Base-by-base conservation (phyloP, 345 rosid species). In the Jatropha curcas region DNA sequence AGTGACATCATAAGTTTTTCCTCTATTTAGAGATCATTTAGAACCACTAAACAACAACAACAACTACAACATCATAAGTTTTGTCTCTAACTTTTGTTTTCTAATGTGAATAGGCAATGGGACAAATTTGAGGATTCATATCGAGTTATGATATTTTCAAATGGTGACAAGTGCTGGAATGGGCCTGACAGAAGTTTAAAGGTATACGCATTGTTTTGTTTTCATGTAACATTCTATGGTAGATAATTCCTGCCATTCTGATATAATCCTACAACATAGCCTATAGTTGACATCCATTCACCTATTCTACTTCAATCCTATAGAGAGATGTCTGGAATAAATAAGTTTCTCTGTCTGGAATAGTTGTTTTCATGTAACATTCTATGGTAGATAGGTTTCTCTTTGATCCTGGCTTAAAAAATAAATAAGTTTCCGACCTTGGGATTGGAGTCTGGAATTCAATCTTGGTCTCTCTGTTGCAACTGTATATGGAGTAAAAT, bases 141-240 rank as follows among this genome's bases (percentile, higher is more conserved):
- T 84, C 80, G 76, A 16, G 48, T 52, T 71, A 88, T 96, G 99
- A 53, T 86, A 65, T 96, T 90, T 81, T 85, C 91, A 71, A 83
- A 80, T 35, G 99, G 98, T 9, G 98, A 90, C 16, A 88, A 67
- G 73, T 93, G 98, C 78, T 96, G 99, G 98, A 96, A 96, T 77
- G 99, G 99, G 68, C 98, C 98, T 3, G 90, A 90, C 74, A 83
- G 99, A 85, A 91, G 97, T 77, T 35, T 93, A 71, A 91, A 90
- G 97, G 99, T 90, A 81, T 17, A 22, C 33, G 22, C 34, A 34
- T 7, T 30, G 20, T 37, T 34, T 34, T 25, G 22, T 34, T 43
- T 10, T 37, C 35, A 63, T 52, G 20, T 41, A 2, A 20, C 57
- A 45, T 71, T 9, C 0, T 10, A 17, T 35, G 27, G 6, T 4